Conservation (phyloP, 192 early-diverging fungal genomes). For the Martensiomyces pterosporus region DNA sequence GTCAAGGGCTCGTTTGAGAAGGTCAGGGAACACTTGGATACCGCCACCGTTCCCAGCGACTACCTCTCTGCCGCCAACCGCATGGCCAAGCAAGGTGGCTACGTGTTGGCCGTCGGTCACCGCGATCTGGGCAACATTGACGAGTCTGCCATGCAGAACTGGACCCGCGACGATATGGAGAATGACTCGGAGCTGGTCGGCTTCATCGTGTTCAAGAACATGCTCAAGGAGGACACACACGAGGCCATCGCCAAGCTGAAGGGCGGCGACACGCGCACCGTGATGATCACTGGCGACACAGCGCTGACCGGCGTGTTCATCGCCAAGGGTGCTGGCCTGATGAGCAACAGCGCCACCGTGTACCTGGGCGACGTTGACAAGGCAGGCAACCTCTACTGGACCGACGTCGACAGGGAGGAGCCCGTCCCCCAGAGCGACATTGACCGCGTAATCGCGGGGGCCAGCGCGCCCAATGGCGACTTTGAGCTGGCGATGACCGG, state of each 20-base stretch:
- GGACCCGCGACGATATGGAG: constrained; percentile 61
- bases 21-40: constrained; percentile 55
- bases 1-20: constrained; percentile 70
- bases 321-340: constrained; percentile 58
- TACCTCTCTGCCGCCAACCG: constrained; percentile 52
- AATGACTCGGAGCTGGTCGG: constrained; percentile 53
- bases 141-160: constrained; percentile 33
- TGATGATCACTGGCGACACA: constrained; percentile 85
- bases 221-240: constrained; percentile 68
- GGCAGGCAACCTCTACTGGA: constrained; percentile 50
- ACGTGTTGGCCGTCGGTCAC: constrained; percentile 68
- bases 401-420: constrained; percentile 53
- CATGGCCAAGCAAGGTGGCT: constrained; percentile 67
- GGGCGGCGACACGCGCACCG: constrained; percentile 62
- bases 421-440: constrained; percentile 25
- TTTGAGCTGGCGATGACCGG: constrained; percentile 71
- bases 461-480: constrained; percentile 20
- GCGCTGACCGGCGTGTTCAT: constrained; percentile 73
- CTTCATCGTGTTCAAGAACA: constrained; percentile 73
- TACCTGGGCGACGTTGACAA: constrained; percentile 55
- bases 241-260: constrained; percentile 67
- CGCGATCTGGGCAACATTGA: constrained; percentile 49
- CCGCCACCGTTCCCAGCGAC: constrained; percentile 52
- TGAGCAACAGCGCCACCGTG: constrained; percentile 24
- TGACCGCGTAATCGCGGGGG: constrained; percentile 8